Base-by-base conservation (phyloP, 192 early-diverging fungal species). In the Radiomyces spectabilis region DNA sequence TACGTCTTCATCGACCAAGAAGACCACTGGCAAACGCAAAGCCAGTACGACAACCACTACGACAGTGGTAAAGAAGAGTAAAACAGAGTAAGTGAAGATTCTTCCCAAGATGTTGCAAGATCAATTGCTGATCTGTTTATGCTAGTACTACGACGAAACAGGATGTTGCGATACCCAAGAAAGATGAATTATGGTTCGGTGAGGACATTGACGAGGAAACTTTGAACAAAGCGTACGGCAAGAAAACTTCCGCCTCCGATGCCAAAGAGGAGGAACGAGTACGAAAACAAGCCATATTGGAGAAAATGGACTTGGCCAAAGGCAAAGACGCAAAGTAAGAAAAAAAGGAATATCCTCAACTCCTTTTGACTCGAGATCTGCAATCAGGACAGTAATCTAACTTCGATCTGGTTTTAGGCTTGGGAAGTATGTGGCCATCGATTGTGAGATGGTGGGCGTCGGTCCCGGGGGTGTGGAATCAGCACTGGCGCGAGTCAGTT, bases 371-470 rank as follows among this genome's bases (percentile, higher is more conserved):
- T 19, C n/a, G n/a, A n/a, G n/a, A n/a, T n/a, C n/a, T n/a, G n/a
- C n/a, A n/a, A n/a, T n/a, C n/a, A n/a, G n/a, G n/a, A n/a, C n/a
- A n/a, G n/a, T n/a, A n/a, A n/a, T 51, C 24, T 52, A 41, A 30
- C 34, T 22, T 44, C 66, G 63, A 53, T 63, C 68, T 60, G 4
- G 8, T 22, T 31, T 9, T 65, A 48, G 26, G n/a, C 49, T 71
- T 21, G 97, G 97, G 37, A 94, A 91, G 61, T 98, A 83, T 63
- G 57, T 99, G 4, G 94, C 86, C 7, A 91, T 99, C 8, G 97
- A 99, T 82, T 99, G 97, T 70, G 97, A 99, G 72, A 98, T 97
- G 95, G 95, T 99, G 22, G 95, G 97, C 29, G 91, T 91, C 16
- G 97, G 95, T 8, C 79, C 78, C 24, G 82, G 84, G 31, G 97